These are phyloP conservation scores for Lenzites betulinus DNA, from an alignment of 768 basidiomycete genomes.

Conservation along the genomic window DNA sequence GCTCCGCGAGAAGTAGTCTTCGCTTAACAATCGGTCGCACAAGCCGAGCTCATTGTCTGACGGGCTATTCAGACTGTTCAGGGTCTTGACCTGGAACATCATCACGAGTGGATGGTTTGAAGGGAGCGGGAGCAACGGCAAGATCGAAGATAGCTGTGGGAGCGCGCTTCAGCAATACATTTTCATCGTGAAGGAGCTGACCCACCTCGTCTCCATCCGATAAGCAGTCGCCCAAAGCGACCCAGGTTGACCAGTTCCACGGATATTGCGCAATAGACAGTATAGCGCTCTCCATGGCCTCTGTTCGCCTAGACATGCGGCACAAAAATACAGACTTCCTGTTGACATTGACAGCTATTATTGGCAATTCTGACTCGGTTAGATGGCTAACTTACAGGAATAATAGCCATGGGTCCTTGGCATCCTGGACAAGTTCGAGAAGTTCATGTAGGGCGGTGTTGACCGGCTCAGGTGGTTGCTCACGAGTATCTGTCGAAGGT, in stretches of 20 bases:
- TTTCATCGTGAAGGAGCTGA: slow-evolving; percentile 6
- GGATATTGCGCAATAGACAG: slow-evolving; percentile 76
- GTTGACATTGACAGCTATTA: background rate
- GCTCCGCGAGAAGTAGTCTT: slow-evolving; percentile 77
- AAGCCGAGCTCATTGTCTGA: slow-evolving; percentile 82
- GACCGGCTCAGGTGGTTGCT: slow-evolving; percentile 67
- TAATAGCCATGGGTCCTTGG: slow-evolving; percentile 77
- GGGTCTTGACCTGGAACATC: slow-evolving; percentile 85
- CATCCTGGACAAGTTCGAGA: slow-evolving; percentile 56
- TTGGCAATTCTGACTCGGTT: background rate
- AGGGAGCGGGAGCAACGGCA: slow-evolving; percentile 49
- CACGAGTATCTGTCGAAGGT: slow-evolving; percentile 56
- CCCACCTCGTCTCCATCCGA: slow-evolving; percentile 84
- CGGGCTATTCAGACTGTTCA: slow-evolving; percentile 88
- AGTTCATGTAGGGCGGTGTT: slow-evolving; percentile 61
- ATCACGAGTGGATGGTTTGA: slow-evolving; percentile 56
- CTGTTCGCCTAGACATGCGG: slow-evolving; percentile 75
- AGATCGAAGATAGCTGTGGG: slow-evolving; percentile 45
- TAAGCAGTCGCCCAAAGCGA: slow-evolving; percentile 75
- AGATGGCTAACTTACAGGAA: slow-evolving; percentile 68
- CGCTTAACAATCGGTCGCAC: slow-evolving; percentile 74
- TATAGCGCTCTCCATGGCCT: slow-evolving; percentile 81
- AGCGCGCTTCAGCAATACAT: slow-evolving; percentile 24
- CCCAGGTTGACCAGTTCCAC: slow-evolving; percentile 97
- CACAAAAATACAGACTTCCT: slow-evolving; percentile 86